A percentile compares a stretch with the other conserved stretches of the same genome.
Evolutionary conservation across 768 basidiomycete genomes (phyloP).

Genomic region (Sarcodon sp.): DNA sequence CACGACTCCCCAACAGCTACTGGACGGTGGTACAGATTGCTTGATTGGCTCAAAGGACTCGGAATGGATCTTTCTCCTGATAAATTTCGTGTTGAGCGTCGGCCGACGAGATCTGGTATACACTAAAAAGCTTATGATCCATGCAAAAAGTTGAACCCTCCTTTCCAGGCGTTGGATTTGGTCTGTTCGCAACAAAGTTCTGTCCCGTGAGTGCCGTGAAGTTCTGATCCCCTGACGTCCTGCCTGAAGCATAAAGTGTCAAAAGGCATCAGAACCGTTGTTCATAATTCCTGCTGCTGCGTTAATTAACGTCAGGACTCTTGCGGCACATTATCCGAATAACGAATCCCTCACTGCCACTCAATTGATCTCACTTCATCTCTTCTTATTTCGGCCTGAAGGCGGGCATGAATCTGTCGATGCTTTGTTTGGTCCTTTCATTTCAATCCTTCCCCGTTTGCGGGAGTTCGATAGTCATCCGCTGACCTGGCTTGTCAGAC

Average conservation of each 20-base stretch:
- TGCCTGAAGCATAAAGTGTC: constrained; percentile 6
- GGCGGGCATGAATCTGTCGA: constrained; percentile 32
- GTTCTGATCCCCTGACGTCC: not conserved
- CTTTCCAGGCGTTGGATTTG: constrained; percentile 48
- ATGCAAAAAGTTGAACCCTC: not conserved
- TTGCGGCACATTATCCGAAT: constrained; percentile 44
- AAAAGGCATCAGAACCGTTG: constrained; percentile 41
- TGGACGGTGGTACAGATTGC: not conserved
- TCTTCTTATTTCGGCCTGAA: constrained; percentile 51
- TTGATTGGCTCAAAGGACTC: constrained; percentile 2
- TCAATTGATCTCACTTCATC: constrained; percentile 74
- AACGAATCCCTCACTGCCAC: constrained; percentile 34
- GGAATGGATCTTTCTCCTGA: constrained; percentile 10
- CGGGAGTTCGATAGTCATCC: constrained; percentile 67
- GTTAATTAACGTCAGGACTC: constrained; percentile 62
- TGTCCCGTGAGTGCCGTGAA: constrained; percentile 24
- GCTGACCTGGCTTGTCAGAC: constrained; percentile 52
- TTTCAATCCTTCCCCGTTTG: constrained; percentile 52
- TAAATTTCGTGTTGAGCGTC: not conserved
- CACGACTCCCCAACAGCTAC: no score
- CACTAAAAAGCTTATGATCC: not conserved
- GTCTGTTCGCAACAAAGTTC: constrained; percentile 42
- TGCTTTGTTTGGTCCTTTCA: constrained; percentile 58
- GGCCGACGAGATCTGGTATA: not conserved
- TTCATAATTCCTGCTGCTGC: constrained; percentile 60